These are phyloP conservation scores for Pyrrhoderma noxium DNA, from an alignment of 1,284 basidiomycete genomes.

Conservation along the genomic window DNA sequence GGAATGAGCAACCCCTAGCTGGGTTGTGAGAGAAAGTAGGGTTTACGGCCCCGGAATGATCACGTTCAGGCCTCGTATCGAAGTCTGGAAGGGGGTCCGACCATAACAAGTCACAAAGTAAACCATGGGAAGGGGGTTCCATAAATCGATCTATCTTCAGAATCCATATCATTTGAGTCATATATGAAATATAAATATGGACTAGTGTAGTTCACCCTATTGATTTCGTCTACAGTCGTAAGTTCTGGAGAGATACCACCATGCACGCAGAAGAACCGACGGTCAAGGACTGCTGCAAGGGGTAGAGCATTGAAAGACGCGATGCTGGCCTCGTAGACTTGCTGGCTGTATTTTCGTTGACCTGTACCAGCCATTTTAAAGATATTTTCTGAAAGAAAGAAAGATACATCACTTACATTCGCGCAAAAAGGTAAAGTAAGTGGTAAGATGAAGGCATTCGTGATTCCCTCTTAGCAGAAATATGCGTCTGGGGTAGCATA, in stretches of 20 bases:
- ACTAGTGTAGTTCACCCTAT: conserved; percentile 46
- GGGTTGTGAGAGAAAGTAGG: conserved; percentile 76
- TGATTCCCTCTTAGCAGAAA: conserved; percentile 94
- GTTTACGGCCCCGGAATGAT: conserved; percentile 30
- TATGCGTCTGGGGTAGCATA: conserved; percentile 88
- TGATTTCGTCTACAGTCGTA: conserved; percentile 74
- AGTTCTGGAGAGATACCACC: conserved; percentile 93
- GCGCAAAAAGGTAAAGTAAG: conserved; percentile 96
- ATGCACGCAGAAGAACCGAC: conserved; percentile 96
- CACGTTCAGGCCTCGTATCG: conserved; percentile 47
- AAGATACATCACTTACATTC: conserved; percentile 57
- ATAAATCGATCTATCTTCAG: conserved; percentile 81
- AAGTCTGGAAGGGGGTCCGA: conserved; percentile 83
- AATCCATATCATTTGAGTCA: neutral
- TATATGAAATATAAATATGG: neutral
- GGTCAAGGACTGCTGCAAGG: conserved; percentile 89
- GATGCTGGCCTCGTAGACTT: conserved; percentile 86
- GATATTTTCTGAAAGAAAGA: conserved; percentile 12
- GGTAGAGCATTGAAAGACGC: conserved; percentile 90
- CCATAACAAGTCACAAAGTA: conserved; percentile 96
- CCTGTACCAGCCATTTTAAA: conserved; percentile 37
- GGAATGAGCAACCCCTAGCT: conserved; percentile 90
- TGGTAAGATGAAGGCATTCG: conserved; percentile 93
- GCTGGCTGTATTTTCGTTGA: conserved; percentile 86
- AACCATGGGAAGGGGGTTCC: conserved; percentile 88